These are phyloP conservation scores for Ramaria rubella DNA, from an alignment of 768 basidiomycete species.

Conservation along the genomic window DNA sequence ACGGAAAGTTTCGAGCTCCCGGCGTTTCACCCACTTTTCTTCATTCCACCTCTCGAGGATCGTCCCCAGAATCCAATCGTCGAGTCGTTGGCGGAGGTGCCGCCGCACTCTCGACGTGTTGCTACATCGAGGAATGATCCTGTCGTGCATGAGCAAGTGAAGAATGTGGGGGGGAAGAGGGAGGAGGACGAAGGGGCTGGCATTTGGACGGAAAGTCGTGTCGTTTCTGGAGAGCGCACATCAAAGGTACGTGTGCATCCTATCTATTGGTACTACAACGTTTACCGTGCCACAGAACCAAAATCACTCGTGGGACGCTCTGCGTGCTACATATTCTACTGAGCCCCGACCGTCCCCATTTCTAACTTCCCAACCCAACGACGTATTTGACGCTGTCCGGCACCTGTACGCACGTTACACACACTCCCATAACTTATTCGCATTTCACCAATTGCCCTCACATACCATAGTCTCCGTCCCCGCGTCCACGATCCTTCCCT, in stretches of 20 bases:
- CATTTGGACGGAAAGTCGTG: neutral
- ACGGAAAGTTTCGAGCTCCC: too few species aligned
- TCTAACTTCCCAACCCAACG: constrained; percentile 58
- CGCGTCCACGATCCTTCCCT: constrained; percentile 33
- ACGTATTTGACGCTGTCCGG: constrained; percentile 49
- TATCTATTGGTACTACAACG: neutral
- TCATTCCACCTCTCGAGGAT: constrained; percentile 58
- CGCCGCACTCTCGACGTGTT: neutral
- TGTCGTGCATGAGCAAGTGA: neutral
- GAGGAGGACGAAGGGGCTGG: neutral
- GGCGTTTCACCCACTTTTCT: constrained; percentile 37
- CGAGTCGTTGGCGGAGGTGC: constrained; percentile 34
- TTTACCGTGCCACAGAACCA: constrained; percentile 31
- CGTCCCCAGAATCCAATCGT: constrained; percentile 76
- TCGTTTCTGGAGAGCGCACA: neutral
- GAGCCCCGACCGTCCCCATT: constrained; percentile 43
- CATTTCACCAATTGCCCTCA: neutral
- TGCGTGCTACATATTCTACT: constrained; percentile 30
- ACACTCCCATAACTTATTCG: neutral
- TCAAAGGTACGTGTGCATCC: constrained; percentile 2
- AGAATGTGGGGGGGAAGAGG: neutral
- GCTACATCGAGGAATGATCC: neutral
- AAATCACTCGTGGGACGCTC: constrained; percentile 58
- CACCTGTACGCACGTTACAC: constrained; percentile 42
- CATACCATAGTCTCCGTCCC: constrained; percentile 40